phyloP scores from a whole-genome alignment of 2,329 filamentous ascomycete genomes.

The Knufia fluminis region DNA sequence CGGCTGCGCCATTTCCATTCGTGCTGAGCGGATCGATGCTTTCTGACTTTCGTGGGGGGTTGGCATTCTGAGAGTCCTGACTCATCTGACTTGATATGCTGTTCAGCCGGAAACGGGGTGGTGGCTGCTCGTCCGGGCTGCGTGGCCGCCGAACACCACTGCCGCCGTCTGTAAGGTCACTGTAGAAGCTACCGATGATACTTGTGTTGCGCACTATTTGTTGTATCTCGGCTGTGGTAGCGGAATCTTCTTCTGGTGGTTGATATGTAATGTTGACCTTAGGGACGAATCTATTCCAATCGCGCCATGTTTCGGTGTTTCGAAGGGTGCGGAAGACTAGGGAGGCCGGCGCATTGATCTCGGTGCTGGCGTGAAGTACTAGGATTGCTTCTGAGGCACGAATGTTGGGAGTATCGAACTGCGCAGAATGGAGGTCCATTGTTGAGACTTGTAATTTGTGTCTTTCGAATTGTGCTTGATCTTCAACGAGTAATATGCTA shows the following conservation, averaged over 20 bases:
- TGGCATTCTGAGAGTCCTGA: not conserved
- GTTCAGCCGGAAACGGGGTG: conserved; percentile 6
- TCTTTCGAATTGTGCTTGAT: too few relatives aligned
- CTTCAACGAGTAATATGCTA: too few relatives aligned
- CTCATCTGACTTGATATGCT: conserved; percentile 7
- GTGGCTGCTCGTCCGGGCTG: conserved; percentile 6
- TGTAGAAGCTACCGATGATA: conserved; percentile 21
- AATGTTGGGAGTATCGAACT: conserved; percentile 28
- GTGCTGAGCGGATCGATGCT: not conserved
- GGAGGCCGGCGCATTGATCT: conserved; percentile 33
- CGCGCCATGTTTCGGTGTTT: conserved; percentile 37
- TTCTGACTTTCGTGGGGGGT: not conserved
- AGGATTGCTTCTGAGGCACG: conserved; percentile 25
- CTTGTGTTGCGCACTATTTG: conserved; percentile 22
- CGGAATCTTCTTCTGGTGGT: conserved; percentile 22
- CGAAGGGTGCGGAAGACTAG: conserved; percentile 37
- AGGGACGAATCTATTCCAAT: conserved; percentile 41
- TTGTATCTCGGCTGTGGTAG: conserved; percentile 18
- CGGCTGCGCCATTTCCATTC: not conserved
- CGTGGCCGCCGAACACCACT: not conserved
- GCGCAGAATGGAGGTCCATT: conserved; percentile 9
- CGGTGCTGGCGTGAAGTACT: conserved; percentile 28
- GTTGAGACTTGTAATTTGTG: not conserved
- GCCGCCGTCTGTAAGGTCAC: conserved; percentile 19
- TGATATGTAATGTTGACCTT: conserved; percentile 38